These are phyloP conservation scores for Alternaria brassicicola DNA, from an alignment of 2,329 filamentous ascomycete genomes.

Conservation along the genomic window DNA sequence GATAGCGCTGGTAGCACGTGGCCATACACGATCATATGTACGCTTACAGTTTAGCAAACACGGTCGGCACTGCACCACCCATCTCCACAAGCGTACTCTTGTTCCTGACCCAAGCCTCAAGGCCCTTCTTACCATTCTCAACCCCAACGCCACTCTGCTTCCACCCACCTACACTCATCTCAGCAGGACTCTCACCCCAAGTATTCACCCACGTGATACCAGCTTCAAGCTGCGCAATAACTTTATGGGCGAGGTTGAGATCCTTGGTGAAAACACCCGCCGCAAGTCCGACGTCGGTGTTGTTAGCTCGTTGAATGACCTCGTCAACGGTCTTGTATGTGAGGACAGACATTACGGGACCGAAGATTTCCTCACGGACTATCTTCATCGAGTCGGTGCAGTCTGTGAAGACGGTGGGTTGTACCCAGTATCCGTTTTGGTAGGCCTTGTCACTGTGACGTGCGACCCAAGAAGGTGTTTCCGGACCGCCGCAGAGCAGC, in stretches of 20 bases:
- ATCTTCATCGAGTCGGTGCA: conserved; percentile 85
- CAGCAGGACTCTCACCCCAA: conserved; percentile 89
- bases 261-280: conserved; percentile 83
- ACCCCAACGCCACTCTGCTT: conserved; percentile 87
- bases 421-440: conserved; percentile 78
- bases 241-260: conserved; percentile 73
- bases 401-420: conserved; percentile 83
- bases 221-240: conserved; percentile 74
- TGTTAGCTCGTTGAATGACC: conserved; percentile 74
- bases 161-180: conserved; percentile 93
- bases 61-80: conserved; percentile 70
- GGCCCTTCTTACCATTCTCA: conserved; percentile 80
- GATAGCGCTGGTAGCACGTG: no score
- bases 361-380: conserved; percentile 83
- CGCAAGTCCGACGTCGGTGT: conserved; percentile 77
- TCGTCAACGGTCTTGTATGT: conserved; percentile 74
- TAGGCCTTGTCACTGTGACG: conserved; percentile 49
- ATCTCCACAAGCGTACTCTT: conserved; percentile 90
- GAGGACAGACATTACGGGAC: conserved; percentile 83
- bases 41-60: conserved; percentile 62
- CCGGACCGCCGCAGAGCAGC: conserved; percentile 72
- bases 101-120: conserved; percentile 83
- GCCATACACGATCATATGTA: no score
- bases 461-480: conserved; percentile 60
- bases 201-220: conserved; percentile 94